Evolutionary conservation across 805 yeast species (phyloP), one percentile per base, ranked within the genome.

Genomic region (Hanseniaspora hatyaiensis): DNA sequence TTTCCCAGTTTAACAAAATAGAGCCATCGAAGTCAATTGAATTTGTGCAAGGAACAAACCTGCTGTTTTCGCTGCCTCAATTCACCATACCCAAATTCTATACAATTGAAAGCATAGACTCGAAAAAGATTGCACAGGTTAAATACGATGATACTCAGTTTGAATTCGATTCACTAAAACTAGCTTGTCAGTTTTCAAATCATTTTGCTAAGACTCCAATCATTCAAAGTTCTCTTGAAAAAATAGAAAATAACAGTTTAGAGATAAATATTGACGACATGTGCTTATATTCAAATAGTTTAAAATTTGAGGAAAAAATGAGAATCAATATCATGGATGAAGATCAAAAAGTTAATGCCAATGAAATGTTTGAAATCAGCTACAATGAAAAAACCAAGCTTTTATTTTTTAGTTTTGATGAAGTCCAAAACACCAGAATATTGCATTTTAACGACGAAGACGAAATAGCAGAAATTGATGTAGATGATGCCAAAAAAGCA

Each of bases 21-120:
- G 49, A 45, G 15, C 29, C 40, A 9, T 45, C 28, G 4, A 13
- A 18, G 2, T 2, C 12, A 4, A 34, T 45, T 23, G 19, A 30
- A 6, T 30, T 45, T n/a, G 13, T 45, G 6, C 12, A 40, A 9
- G 20, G 15, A 11, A 30, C n/a, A 19, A 34, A 40, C 11, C 23
- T 8, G 9, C 29, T 45, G 8, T 22, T 45, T 22, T 16, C 40
- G 3, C 20, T 28, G 4, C 49, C 49, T 6, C 49, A 45, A 24
- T 45, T 37, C 22, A 33, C 42, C 8, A 31, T 37, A 30, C 49
- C 49, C 6, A 45, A 45, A 28, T n/a, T 45, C n/a, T 45, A 45
- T 23, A 40, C 32, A 37, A 45, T 45, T 13, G 34, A 45, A 22
- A 45, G 31, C 22, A 16, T 45, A 2, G 13, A 36, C 18, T 23